Conservation (phyloP, 495 filamentous ascomycete species). For the Penicillium argentinense region DNA sequence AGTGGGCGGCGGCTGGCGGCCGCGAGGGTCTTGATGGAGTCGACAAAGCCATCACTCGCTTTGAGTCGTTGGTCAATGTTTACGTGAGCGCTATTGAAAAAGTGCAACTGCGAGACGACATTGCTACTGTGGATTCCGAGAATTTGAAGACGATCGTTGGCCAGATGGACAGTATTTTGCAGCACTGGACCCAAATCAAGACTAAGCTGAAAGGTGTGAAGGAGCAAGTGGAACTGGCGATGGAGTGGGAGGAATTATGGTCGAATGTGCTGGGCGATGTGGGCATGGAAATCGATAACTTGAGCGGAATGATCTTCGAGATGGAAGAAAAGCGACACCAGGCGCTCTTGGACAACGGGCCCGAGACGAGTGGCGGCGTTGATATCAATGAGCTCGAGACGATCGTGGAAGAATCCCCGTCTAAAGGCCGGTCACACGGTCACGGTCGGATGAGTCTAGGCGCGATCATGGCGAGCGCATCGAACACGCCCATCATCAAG, state of each 20-base stretch:
- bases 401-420: slow-evolving; percentile 85
- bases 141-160: slow-evolving; percentile 69
- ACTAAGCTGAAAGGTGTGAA: slow-evolving; percentile 73
- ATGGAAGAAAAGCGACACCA: slow-evolving; percentile 93
- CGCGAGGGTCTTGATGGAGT: slow-evolving; percentile 87
- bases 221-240: slow-evolving; percentile 87
- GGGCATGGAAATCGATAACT: slow-evolving; percentile 80
- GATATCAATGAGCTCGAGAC: slow-evolving; percentile 91
- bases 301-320: slow-evolving; percentile 83
- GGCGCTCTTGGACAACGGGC: slow-evolving; percentile 56
- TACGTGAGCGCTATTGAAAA: slow-evolving; percentile 91
- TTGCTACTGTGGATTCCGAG: slow-evolving; percentile 62
- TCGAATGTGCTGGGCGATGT: slow-evolving; percentile 91
- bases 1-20: slow-evolving; percentile 93
- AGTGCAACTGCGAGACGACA: slow-evolving; percentile 77
- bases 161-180: slow-evolving; percentile 83
- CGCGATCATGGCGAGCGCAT: slow-evolving; percentile 53
- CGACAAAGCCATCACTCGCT: slow-evolving; percentile 79
- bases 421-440: slow-evolving; percentile 42
- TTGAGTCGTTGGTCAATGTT: slow-evolving; percentile 82
- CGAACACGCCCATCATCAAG: slow-evolving; percentile 55
- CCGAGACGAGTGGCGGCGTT: slow-evolving; percentile 57
- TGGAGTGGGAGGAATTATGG: slow-evolving; percentile 99
- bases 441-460: slow-evolving; percentile 70
- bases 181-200: slow-evolving; percentile 82